Percentiles rank a stretch among this genome's conserved stretches.
Conservation (phyloP, 2,329 filamentous ascomycete species). For the Alternaria ethzedia region DNA sequence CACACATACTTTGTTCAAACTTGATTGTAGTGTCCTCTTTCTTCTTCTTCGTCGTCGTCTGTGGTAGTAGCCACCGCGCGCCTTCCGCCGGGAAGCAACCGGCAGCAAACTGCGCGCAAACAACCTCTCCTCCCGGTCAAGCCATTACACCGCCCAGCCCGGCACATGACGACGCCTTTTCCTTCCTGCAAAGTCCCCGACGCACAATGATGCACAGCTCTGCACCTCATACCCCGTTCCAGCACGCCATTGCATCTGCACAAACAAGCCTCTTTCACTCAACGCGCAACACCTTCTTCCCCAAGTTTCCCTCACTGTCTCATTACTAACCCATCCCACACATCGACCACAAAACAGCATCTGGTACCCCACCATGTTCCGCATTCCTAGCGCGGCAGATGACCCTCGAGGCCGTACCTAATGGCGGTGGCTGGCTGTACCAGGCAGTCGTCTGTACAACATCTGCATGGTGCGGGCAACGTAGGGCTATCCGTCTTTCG, state of each 20-base stretch:
- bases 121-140: neutral
- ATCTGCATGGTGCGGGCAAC: neutral
- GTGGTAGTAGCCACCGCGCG: neutral
- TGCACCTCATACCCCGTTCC: neutral
- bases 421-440: neutral
- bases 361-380: neutral
- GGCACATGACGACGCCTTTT: neutral
- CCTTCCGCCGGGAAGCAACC: neutral
- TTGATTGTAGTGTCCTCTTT: neutral
- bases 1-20: neutral
- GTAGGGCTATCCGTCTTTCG: neutral
- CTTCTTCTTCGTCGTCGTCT: neutral
- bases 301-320: neutral
- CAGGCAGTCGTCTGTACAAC: neutral
- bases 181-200: neutral
- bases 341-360: neutral
- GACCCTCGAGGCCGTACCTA: neutral
- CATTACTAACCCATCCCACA: neutral
- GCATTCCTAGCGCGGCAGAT: neutral
- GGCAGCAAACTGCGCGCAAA: neutral
- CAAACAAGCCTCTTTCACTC: slow-evolving; percentile 1
- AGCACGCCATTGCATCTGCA: neutral
- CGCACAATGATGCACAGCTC: neutral
- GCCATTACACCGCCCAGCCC: neutral
- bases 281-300: neutral